Conservation (phyloP, 805 yeast species). For the Saitoella complicata region DNA sequence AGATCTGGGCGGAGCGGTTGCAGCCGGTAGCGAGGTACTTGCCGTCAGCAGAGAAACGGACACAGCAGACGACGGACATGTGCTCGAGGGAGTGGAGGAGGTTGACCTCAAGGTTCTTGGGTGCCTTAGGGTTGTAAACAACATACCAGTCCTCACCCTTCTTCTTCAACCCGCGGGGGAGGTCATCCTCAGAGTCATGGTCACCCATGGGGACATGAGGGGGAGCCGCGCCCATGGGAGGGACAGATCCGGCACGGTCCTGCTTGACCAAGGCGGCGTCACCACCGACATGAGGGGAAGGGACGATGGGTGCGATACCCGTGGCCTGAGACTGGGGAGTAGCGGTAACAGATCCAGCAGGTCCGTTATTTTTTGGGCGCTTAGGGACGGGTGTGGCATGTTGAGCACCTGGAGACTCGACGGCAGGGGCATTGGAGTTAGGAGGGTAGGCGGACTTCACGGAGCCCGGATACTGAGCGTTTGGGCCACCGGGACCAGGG, state of each 20-base stretch:
- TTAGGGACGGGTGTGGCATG: no score
- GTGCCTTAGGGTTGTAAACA: conserved; percentile 76
- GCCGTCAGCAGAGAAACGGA: conserved; percentile 80
- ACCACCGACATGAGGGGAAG: no score
- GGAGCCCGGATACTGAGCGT: no score
- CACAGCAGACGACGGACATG: conserved; percentile 92
- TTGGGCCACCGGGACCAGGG: no score
- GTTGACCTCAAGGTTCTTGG: conserved; percentile 63
- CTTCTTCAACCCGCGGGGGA: conserved; percentile 63
- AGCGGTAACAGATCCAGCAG: no score
- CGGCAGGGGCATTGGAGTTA: no score
- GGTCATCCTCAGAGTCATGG: conserved; percentile 42
- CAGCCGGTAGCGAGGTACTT: conserved; percentile 91
- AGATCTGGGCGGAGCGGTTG: conserved; percentile 88
- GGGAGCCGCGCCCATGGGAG: conserved; percentile 22
- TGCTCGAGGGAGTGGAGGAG: conserved; percentile 82
- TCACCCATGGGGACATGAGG: conserved; percentile 26
- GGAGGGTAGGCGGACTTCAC: no score
- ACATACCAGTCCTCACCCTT: conserved; percentile 74
- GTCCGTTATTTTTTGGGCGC: no score
- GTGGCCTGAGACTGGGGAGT: no score
- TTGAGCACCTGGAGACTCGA: no score
- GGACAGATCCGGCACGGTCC: conserved; percentile 16
- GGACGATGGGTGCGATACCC: no score
- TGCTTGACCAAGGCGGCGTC: conserved; percentile 1